Conservation (phyloP, 108 stramenopile species). For the Nitzschia sp. region DNA sequence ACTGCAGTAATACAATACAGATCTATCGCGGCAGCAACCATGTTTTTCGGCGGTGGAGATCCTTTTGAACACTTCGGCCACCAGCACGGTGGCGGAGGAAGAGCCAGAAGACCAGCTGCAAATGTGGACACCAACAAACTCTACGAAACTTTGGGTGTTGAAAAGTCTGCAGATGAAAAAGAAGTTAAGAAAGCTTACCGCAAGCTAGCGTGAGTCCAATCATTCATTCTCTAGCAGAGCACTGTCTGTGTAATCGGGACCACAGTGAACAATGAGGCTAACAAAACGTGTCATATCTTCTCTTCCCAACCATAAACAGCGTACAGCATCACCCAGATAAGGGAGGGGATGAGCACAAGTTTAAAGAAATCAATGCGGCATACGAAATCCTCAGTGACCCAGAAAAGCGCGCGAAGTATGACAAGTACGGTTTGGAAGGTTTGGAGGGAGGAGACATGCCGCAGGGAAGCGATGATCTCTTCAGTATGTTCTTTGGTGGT, state of each 20-base stretch:
- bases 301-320: neutral
- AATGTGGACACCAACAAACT: conserved; percentile 82
- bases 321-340: conserved; percentile 92
- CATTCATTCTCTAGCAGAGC: no score
- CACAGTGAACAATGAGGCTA: no score
- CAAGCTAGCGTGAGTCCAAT: conserved; percentile 46
- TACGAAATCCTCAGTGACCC: conserved; percentile 90
- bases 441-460: conserved; percentile 68
- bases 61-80: conserved; percentile 82
- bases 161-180: conserved; percentile 69
- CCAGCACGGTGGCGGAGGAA: conserved; percentile 41
- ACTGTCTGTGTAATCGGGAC: no score
- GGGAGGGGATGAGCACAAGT: conserved; percentile 88
- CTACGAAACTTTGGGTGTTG: conserved; percentile 82
- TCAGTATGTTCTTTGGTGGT: conserved; percentile 96
- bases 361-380: conserved; percentile 90
- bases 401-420: conserved; percentile 88
- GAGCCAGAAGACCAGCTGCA: conserved; percentile 24
- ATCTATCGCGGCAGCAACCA: no score
- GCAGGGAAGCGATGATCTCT: conserved; percentile 74
- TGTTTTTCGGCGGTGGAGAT: conserved; percentile 88
- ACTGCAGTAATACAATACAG: no score
- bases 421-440: conserved; percentile 89
- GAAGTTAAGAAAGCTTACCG: conserved; percentile 92
- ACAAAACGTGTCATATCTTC: neutral